Conservation (phyloP, 495 filamentous ascomycete genomes). For the Opeltia flavorubescens region DNA sequence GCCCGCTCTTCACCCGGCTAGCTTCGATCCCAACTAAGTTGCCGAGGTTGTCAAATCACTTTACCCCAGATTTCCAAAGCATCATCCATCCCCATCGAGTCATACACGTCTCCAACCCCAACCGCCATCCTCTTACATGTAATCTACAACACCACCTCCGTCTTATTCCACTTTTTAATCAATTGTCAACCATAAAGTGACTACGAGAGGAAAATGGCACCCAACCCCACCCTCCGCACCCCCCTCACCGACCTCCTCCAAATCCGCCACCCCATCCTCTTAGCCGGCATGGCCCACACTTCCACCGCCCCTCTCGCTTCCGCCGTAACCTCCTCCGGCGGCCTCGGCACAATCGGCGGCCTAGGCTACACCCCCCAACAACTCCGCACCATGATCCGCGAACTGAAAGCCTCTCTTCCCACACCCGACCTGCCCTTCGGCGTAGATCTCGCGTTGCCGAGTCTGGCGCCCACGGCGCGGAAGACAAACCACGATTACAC, state of each 20-base stretch:
- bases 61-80: too few species aligned
- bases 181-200: constrained; percentile 39
- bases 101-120: too few species aligned
- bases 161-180: not conserved
- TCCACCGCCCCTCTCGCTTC: constrained; percentile 66
- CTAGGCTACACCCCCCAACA: constrained; percentile 72
- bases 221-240: constrained; percentile 59
- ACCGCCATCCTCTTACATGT: too few species aligned
- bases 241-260: constrained; percentile 59
- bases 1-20: too few species aligned
- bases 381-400: constrained; percentile 64
- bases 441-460: constrained; percentile 75
- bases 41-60: too few species aligned
- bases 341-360: constrained; percentile 72
- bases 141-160: not conserved
- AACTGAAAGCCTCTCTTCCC: constrained; percentile 57
- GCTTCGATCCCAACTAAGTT: too few species aligned
- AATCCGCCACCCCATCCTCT: constrained; percentile 70
- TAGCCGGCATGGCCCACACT: constrained; percentile 80
- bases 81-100: too few species aligned
- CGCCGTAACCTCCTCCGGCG: constrained; percentile 78
- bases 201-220: constrained; percentile 43
- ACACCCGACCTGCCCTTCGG: constrained; percentile 61
- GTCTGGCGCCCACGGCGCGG: constrained; percentile 63
- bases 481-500: constrained; percentile 92